phyloP scores from a whole-genome alignment of 441 rosid genomes.

The Adansonia gregorii region DNA sequence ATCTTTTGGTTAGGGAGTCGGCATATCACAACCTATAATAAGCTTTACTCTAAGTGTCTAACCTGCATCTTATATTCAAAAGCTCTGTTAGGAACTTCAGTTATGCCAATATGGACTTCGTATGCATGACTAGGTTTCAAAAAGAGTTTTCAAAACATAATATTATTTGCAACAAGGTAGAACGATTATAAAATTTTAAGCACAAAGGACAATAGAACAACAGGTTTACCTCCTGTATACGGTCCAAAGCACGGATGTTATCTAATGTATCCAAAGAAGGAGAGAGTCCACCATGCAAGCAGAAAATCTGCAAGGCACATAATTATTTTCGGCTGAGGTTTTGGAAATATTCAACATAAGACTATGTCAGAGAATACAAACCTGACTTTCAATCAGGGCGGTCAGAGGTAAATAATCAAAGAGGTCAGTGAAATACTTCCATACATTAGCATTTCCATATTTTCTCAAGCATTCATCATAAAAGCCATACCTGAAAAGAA shows the following conservation, averaged over 20 bases:
- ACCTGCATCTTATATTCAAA: not conserved
- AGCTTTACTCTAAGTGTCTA: not conserved
- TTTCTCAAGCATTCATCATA: constrained; percentile 80
- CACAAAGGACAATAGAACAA: not conserved
- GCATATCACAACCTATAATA: not conserved
- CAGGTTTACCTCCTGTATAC: constrained; percentile 69
- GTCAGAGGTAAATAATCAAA: constrained; percentile 78
- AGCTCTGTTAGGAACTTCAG: not conserved
- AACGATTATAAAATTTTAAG: not conserved
- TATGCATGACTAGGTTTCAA: not conserved
- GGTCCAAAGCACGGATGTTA: constrained; percentile 71
- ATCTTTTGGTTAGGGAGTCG: not conserved
- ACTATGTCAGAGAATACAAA: constrained; percentile 30
- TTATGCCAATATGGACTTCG: not conserved
- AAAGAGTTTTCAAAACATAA: not conserved
- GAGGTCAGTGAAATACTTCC: constrained; percentile 77
- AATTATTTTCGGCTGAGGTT: too few species aligned
- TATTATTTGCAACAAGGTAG: not conserved
- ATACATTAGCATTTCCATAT: constrained; percentile 78
- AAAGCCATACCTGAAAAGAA: constrained; percentile 66
- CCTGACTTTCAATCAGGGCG: constrained; percentile 79
- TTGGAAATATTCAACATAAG: too few species aligned
- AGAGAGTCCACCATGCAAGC: constrained; percentile 81
- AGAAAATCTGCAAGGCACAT: constrained; percentile 49
- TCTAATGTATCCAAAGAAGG: constrained; percentile 78